phyloP scores from a whole-genome alignment of 2,329 filamentous ascomycete genomes.

The Parasarocladium wereldwijsianum region DNA sequence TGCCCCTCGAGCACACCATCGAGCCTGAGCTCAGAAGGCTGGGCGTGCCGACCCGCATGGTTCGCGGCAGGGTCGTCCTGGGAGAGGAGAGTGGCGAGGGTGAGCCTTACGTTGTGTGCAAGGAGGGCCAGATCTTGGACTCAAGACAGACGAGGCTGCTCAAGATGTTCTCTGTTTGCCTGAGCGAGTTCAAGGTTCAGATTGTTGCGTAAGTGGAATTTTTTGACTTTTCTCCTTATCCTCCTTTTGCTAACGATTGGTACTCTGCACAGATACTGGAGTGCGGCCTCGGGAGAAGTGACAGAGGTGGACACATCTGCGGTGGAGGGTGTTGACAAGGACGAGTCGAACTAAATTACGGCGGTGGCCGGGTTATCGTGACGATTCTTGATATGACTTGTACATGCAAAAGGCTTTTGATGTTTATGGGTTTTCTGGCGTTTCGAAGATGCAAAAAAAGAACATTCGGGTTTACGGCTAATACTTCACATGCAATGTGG shows the following conservation, averaged over 20 bases:
- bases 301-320: conserved; percentile 33
- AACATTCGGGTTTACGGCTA: no score
- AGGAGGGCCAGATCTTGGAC: conserved; percentile 72
- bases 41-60: conserved; percentile 76
- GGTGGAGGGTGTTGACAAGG: conserved; percentile 21
- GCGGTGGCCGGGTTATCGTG: no score
- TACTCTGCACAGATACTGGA: conserved; percentile 39
- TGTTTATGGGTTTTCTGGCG: conserved; percentile 2
- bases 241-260: conserved; percentile 5
- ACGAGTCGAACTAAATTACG: conserved; percentile 7
- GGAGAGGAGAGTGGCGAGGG: conserved; percentile 37
- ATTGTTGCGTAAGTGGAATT: conserved; percentile 51
- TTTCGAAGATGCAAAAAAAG: conserved; percentile 5
- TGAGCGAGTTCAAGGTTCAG: conserved; percentile 79
- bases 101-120: conserved; percentile 62
- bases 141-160: conserved; percentile 83
- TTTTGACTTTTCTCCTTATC: background rate
- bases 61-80: conserved; percentile 76
- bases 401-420: conserved; percentile 3
- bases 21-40: conserved; percentile 84
- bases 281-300: conserved; percentile 39
- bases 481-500: no score
- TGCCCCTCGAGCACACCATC: conserved; percentile 72
- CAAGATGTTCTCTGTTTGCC: conserved; percentile 83
- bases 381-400: conserved; percentile 4